Conservation (phyloP, 352 stramenopile genomes). For the Phytophthora litchii region DNA sequence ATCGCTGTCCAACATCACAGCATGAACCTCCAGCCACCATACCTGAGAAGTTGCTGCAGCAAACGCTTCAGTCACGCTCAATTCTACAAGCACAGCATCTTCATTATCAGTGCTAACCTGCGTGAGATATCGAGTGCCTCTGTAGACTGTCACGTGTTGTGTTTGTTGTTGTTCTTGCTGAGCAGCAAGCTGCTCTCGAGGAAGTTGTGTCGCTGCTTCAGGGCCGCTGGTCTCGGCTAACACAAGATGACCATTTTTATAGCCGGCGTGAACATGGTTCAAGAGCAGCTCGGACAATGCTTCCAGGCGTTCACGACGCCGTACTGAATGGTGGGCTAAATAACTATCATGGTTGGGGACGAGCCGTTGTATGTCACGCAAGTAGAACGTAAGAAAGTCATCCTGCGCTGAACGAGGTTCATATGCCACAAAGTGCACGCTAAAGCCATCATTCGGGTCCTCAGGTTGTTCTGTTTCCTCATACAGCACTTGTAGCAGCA, state of each 20-base stretch:
- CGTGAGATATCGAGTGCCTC: conserved; percentile 49
- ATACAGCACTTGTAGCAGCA: conserved; percentile 69
- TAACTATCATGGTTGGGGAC: conserved; percentile 56
- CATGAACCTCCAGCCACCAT: conserved; percentile 73
- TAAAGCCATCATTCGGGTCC: conserved; percentile 31
- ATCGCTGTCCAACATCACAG: conserved; percentile 24
- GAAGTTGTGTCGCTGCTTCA: conserved; percentile 26
- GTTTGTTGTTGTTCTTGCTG: conserved; percentile 28
- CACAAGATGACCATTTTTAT: conserved; percentile 74
- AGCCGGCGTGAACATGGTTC: conserved; percentile 53
- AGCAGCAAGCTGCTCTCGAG: conserved; percentile 13
- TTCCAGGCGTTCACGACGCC: conserved; percentile 41
- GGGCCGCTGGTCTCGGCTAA: conserved; percentile 44
- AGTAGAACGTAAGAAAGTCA: conserved; percentile 53
- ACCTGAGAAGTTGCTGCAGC: conserved; percentile 49
- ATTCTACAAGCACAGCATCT: conserved; percentile 32
- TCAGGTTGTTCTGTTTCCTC: conserved; percentile 45
- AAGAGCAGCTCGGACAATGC: conserved; percentile 57
- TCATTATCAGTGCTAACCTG: not conserved
- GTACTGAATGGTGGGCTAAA: conserved; percentile 25
- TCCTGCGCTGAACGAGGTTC: conserved; percentile 37
- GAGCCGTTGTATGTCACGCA: conserved; percentile 54
- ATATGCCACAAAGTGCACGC: conserved; percentile 44
- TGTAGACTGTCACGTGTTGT: conserved; percentile 50
- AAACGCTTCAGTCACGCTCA: conserved; percentile 64